These are phyloP conservation scores for Aspergillus homomorphus DNA, from an alignment of 495 filamentous ascomycete genomes.

Conservation along the genomic window DNA sequence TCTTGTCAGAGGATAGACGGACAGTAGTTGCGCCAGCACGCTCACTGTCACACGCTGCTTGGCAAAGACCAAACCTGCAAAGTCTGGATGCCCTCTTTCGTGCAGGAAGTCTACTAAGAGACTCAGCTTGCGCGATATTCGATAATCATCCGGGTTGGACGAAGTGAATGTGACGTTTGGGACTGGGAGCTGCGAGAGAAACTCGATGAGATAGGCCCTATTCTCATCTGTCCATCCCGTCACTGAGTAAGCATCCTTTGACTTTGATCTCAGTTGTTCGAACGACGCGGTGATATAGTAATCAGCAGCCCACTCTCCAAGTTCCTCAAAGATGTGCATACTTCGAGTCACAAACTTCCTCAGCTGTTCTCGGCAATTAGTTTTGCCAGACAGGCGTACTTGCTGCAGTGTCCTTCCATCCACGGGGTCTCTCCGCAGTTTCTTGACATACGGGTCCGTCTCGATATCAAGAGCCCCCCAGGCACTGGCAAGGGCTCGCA, in stretches of 20 bases:
- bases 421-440: constrained; percentile 39
- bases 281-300: constrained; percentile 64
- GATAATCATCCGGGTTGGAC: constrained; percentile 18
- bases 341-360: constrained; percentile 47
- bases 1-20: constrained; percentile 54
- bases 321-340: constrained; percentile 50
- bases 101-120: constrained; percentile 54
- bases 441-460: constrained; percentile 68
- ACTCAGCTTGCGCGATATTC: constrained; percentile 51
- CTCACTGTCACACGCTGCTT: constrained; percentile 67
- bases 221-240: constrained; percentile 50
- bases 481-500: constrained; percentile 21
- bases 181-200: constrained; percentile 46
- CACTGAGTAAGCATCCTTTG: constrained; percentile 30
- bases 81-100: constrained; percentile 37
- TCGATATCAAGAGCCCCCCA: constrained; percentile 44
- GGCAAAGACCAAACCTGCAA: constrained; percentile 77
- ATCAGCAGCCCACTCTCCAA: constrained; percentile 73
- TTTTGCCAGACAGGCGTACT: constrained; percentile 50
- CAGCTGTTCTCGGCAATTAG: constrained; percentile 63
- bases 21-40: constrained; percentile 64
- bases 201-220: constrained; percentile 55
- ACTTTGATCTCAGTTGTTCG: constrained; percentile 38
- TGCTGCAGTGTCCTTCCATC: constrained; percentile 40
- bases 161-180: constrained; percentile 23